These are phyloP conservation scores for Cryphonectria carpinicola DNA, from an alignment of 2,329 filamentous ascomycete genomes.

Conservation along the genomic window DNA sequence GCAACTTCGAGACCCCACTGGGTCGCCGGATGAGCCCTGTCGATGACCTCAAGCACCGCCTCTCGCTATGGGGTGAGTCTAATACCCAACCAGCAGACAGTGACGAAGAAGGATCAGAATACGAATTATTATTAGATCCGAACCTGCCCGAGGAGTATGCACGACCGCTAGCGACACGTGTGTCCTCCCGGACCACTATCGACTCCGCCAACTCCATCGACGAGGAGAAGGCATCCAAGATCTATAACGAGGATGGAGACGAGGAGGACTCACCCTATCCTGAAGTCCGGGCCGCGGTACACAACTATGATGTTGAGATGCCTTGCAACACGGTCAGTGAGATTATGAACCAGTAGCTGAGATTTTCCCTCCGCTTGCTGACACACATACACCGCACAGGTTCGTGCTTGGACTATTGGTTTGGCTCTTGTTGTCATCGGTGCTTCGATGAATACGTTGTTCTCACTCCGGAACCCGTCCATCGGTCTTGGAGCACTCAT, in stretches of 20 bases:
- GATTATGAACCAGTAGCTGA: no score
- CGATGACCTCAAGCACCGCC: constrained; percentile 42
- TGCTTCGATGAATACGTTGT: constrained; percentile 65
- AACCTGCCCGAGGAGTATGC: constrained; percentile 51
- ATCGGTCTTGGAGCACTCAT: constrained; percentile 65
- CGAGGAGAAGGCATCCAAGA: constrained; percentile 31
- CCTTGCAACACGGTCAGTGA: constrained; percentile 66
- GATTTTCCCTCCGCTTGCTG: background rate
- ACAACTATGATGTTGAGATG: constrained; percentile 66
- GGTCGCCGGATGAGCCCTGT: constrained; percentile 33
- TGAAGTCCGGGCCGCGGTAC: constrained; percentile 67
- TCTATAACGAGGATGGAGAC: constrained; percentile 41
- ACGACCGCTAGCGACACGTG: constrained; percentile 36
- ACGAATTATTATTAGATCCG: constrained; percentile 61
- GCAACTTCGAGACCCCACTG: constrained; percentile 27
- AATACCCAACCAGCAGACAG: constrained; percentile 41
- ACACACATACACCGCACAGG: background rate
- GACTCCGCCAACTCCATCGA: constrained; percentile 29
- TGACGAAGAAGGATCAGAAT: constrained; percentile 54
- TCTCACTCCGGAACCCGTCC: constrained; percentile 64
- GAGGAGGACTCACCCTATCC: constrained; percentile 66
- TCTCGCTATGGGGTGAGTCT: constrained; percentile 48
- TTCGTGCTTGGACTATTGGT: constrained; percentile 63
- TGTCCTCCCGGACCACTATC: constrained; percentile 27
- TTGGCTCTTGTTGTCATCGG: constrained; percentile 59